Conservation (phyloP, 2,329 filamentous ascomycete genomes). For the Diaporthe sp. region DNA sequence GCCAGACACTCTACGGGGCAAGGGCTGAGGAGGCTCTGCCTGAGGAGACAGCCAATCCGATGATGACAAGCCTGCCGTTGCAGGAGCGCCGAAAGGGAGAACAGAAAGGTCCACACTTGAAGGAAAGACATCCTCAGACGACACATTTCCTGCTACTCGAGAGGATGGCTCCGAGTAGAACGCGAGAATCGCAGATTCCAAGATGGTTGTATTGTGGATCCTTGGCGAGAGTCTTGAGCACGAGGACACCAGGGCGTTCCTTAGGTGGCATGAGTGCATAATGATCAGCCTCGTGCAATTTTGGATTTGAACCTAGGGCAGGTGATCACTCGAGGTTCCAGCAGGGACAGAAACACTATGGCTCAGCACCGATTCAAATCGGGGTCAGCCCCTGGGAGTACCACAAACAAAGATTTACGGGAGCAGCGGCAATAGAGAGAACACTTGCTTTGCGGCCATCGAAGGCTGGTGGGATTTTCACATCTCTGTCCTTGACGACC, state of each 20-base stretch:
- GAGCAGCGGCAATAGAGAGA: not conserved
- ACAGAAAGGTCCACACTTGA: not conserved
- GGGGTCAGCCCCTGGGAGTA: too few species aligned
- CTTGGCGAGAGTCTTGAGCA: not conserved
- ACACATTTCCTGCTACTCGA: not conserved
- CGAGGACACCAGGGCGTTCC: too few species aligned
- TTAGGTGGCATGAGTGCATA: not conserved
- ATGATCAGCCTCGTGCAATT: not conserved
- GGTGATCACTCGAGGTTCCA: not conserved
- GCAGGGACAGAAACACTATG: not conserved
- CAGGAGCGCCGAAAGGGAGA: not conserved
- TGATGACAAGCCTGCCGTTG: not conserved
- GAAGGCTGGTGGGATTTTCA: not conserved
- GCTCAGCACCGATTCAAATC: too few species aligned
- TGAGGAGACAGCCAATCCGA: not conserved
- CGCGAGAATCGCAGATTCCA: not conserved
- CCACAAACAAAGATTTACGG: too few species aligned
- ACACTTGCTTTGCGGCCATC: not conserved
- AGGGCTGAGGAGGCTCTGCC: conserved; percentile 38
- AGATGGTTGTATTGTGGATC: not conserved
- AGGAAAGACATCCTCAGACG: not conserved
- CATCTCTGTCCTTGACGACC: not conserved
- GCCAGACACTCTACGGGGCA: conserved; percentile 46
- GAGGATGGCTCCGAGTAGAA: not conserved
- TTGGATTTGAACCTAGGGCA: not conserved